phyloP scores from a whole-genome alignment of 306 rosid species.

The Malus sylvestris region DNA sequence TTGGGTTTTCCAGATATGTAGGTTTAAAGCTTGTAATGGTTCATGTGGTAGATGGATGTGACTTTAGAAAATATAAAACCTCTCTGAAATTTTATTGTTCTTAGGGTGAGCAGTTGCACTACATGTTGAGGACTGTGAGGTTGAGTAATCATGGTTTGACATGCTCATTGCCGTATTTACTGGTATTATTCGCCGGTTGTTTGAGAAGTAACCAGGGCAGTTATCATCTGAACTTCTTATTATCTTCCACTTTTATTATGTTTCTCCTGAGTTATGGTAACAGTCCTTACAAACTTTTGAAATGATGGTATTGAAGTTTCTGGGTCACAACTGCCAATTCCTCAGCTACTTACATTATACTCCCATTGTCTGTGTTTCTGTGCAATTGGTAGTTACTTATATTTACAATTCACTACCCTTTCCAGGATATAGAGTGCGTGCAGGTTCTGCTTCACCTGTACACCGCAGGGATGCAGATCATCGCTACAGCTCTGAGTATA shows the following conservation, averaged over 20 bases:
- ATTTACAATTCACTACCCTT: conserved; percentile 37
- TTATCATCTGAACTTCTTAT: conserved; percentile 29
- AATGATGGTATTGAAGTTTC: conserved; percentile 40
- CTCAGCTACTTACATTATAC: conserved; percentile 34
- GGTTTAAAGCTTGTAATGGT: conserved; percentile 15
- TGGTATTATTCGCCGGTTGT: conserved; percentile 18
- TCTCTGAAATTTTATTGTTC: conserved; percentile 5
- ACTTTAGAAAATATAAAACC: conserved; percentile 20
- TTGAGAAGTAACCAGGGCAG: conserved; percentile 35
- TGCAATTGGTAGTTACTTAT: conserved; percentile 31
- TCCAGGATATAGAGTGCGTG: conserved; percentile 94
- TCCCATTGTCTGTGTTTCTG: conserved; percentile 25
- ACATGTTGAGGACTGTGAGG: conserved; percentile 10
- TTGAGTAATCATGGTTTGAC: conserved; percentile 18
- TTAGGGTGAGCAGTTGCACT: conserved; percentile 1
- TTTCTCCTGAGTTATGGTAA: conserved; percentile 37
- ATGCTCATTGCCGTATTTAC: conserved; percentile 16
- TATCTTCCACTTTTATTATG: conserved; percentile 17
- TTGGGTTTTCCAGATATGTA: conserved; percentile 15
- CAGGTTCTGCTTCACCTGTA: conserved; percentile 85
- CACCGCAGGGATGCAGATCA: conserved; percentile 61
- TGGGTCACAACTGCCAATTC: conserved; percentile 24
- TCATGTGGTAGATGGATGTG: conserved; percentile 20
- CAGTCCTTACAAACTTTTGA: conserved; percentile 37
- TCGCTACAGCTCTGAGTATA: conserved; percentile 52